Percentiles rank a stretch among this genome's conserved stretches.
These are phyloP conservation scores for Ogataea wickerhamii DNA, from an alignment of 805 yeast species.

Conservation along the genomic window DNA sequence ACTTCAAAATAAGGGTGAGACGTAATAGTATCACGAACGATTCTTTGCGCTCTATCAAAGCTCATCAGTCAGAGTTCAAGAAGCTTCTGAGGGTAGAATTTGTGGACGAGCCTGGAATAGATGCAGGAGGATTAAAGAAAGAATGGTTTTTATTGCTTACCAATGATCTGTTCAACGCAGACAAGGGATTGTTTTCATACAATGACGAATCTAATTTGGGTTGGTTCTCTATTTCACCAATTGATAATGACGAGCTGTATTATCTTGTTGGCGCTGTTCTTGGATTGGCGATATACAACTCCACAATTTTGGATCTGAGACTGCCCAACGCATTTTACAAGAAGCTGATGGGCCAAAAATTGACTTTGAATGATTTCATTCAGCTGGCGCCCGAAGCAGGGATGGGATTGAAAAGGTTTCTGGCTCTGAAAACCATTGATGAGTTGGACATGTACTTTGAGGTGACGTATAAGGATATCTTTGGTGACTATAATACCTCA, in stretches of 20 bases:
- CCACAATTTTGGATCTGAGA: conserved; percentile 76
- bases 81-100: conserved; percentile 79
- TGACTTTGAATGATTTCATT: conserved; percentile 59
- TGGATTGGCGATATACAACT: conserved; percentile 88
- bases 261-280: conserved; percentile 79
- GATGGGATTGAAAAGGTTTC: conserved; percentile 42
- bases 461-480: conserved; percentile 49
- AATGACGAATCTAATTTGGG: conserved; percentile 65
- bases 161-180: conserved; percentile 64
- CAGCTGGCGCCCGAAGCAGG: conserved; percentile 70
- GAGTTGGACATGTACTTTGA: conserved; percentile 58
- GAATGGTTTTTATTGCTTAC: conserved; percentile 88
- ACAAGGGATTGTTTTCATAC: conserved; percentile 60
- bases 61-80: conserved; percentile 56
- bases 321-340: conserved; percentile 79
- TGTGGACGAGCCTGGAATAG: conserved; percentile 86
- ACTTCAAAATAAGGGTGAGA: conserved; percentile 65
- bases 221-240: conserved; percentile 66
- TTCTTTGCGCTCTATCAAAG: conserved; percentile 61
- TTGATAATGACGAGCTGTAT: conserved; percentile 52
- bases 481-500: conserved; percentile 40
- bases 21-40: conserved; percentile 68
- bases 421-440: conserved; percentile 43
- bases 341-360: conserved; percentile 54
- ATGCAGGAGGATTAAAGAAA: conserved; percentile 90